These are phyloP conservation scores for Pichia sporocuriosa DNA, from an alignment of 805 yeast species.

Conservation along the genomic window DNA sequence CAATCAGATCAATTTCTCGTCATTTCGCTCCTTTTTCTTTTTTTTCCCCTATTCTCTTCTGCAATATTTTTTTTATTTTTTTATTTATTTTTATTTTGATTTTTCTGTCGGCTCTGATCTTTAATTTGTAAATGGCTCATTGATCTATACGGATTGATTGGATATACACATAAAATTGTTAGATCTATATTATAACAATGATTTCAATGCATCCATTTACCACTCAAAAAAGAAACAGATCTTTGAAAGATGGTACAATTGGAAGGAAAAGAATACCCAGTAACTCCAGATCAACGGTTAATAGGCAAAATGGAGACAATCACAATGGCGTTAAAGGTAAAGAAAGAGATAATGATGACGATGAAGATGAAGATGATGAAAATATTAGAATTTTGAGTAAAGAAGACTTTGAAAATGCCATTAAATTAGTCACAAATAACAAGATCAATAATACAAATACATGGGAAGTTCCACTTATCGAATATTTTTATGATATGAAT, in stretches of 20 bases:
- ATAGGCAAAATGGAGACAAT: neutral
- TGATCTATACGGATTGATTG: no score
- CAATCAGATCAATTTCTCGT: no score
- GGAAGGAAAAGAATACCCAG: conserved; percentile 2
- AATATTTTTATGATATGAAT: conserved; percentile 45
- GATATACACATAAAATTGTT: no score
- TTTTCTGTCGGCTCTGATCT: no score
- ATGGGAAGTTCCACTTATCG: conserved; percentile 46
- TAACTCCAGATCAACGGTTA: neutral
- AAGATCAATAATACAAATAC: conserved; percentile 42
- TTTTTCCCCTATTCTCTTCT: no score
- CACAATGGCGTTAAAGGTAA: neutral
- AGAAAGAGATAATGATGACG: neutral
- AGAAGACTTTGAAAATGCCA: conserved; percentile 22
- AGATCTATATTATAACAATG: no score
- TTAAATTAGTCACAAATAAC: conserved; percentile 27
- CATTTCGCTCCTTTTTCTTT: no score
- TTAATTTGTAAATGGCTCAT: no score
- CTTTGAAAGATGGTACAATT: neutral
- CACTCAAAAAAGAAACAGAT: neutral
- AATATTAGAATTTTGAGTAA: conserved; percentile 1
- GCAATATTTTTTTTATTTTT: no score
- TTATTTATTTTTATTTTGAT: no score
- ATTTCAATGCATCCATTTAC: no score
- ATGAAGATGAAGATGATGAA: conserved; percentile 1